Base-by-base conservation (phyloP, 129 eudicot species). In the Lactuca saligna region DNA sequence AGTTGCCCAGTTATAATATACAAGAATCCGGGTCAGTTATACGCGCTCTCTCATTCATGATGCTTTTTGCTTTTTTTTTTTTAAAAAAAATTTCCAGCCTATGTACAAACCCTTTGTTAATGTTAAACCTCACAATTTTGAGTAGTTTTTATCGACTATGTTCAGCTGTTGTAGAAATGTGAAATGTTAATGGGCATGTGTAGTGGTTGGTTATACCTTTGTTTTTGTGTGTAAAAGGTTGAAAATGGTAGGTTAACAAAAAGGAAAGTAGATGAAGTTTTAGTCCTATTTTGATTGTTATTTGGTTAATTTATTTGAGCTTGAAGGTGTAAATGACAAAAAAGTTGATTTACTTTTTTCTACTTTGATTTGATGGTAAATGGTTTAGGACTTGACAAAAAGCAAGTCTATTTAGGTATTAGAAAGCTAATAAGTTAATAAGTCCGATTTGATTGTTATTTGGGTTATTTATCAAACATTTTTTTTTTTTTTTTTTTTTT, bases 31-130 rank as follows among this genome's bases (percentile, higher is more conserved):
- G 68, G 68, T 78, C 31, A 61, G 73, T 59, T 56, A 14, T 51
- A 4, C 8, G 1, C 1, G 10, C 46, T 39, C 46, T 42, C 49
- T 29, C 69, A 68, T 67, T 75, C 68, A 51, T 66, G 79, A 75
- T 75, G 79, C 61, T 66, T 75, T 66, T 42, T 42, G 8, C 9
- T 8, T 39, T 39, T 39, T 42, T 25, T 25, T 20, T 20, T 20
- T 20, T 20, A 20, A 0, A 20, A 20, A 20, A 25, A 25, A 25
- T 25, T 25, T 42, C 2, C 48, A 58, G 74, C 55, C 14, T 42
- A 66, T 68, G 69, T 75, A 75, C 80, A 75, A 75, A 75, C 69
- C 69, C 69, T 67, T 25, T 60, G 74, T 68, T 67, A 50, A 75
- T 67, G 69, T 66, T 49, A 16, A 58, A 71, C 67, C 74, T 68